Percentiles rank a stretch among this genome's conserved stretches.
These are phyloP conservation scores for Periglandula ipomoeae DNA, from an alignment of 2,329 filamentous ascomycete species.

Conservation along the genomic window DNA sequence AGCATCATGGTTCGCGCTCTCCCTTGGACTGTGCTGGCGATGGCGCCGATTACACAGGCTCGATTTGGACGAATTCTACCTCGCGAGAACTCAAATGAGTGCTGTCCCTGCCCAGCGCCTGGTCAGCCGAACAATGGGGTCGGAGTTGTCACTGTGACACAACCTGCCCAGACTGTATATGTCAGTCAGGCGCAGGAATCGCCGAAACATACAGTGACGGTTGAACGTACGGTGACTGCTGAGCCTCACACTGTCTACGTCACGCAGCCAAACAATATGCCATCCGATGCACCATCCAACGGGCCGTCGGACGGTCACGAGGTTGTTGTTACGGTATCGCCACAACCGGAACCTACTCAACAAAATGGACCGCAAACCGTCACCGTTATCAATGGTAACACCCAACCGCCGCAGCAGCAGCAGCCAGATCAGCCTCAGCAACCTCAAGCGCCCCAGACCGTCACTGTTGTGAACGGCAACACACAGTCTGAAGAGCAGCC, in stretches of 20 bases:
- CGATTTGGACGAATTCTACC: constrained; percentile 14
- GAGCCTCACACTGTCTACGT: constrained; percentile 11
- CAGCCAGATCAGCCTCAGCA: background rate
- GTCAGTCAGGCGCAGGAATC: constrained; percentile 12
- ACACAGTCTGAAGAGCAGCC: background rate
- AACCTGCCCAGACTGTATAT: constrained; percentile 18
- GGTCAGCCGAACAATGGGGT: constrained; percentile 8
- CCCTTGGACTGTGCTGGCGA: constrained; percentile 17
- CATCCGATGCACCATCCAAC: background rate
- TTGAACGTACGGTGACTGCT: constrained; percentile 13
- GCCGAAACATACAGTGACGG: constrained; percentile 11
- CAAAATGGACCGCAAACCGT: constrained; percentile 4
- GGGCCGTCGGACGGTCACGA: constrained; percentile 1
- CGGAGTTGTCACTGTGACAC: constrained; percentile 19
- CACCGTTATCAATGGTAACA: constrained; percentile 3
- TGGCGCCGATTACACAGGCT: constrained; percentile 18
- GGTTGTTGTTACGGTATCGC: constrained; percentile 9
- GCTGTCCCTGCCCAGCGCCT: constrained; percentile 20
- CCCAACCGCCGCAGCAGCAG: background rate
- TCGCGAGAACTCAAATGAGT: constrained; percentile 15
- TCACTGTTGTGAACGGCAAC: constrained; percentile 6
- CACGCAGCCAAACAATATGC: constrained; percentile 2
- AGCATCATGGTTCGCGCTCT: constrained; percentile 17
- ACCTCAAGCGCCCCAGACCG: constrained; percentile 6
- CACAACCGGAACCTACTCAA: constrained; percentile 1